A percentile compares a stretch with the other conserved stretches of the same genome.
Evolutionary conservation across 805 yeast species (phyloP).

Genomic region (Saturnispora besseyi): DNA sequence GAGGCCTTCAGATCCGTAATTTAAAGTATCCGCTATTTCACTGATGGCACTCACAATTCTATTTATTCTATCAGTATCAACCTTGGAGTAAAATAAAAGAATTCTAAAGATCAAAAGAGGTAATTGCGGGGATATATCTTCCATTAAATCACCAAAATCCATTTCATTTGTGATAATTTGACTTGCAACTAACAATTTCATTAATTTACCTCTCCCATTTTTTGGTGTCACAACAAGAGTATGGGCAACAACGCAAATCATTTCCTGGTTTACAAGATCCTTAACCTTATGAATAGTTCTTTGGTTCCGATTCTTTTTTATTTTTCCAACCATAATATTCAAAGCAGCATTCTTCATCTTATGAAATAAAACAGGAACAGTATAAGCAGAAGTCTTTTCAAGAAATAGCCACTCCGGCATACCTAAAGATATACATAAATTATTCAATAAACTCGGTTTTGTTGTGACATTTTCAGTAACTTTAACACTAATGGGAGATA

Average conservation of each 20-base stretch:
- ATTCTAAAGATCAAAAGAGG: slow-evolving; percentile 5
- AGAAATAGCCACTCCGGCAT: slow-evolving; percentile 55
- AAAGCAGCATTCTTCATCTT: slow-evolving; percentile 8
- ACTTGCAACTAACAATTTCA: slow-evolving; percentile 3
- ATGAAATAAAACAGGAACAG: slow-evolving; percentile 68
- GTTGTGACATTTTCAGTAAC: slow-evolving; percentile 46
- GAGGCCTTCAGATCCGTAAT: slow-evolving; percentile 15
- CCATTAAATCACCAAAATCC: slow-evolving; percentile 23
- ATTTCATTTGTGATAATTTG: slow-evolving; percentile 8
- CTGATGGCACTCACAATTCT: slow-evolving; percentile 36
- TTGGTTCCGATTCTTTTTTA: slow-evolving; percentile 2
- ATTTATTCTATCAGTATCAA: slow-evolving; percentile 17
- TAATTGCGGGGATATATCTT: slow-evolving; percentile 26
- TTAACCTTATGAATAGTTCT: slow-evolving; percentile 3
- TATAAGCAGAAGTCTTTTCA: slow-evolving; percentile 58
- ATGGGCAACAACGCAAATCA: slow-evolving; percentile 4
- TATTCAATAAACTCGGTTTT: slow-evolving; percentile 45
- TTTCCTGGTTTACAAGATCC: slow-evolving; percentile 4
- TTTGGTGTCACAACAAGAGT: slow-evolving; percentile 4
- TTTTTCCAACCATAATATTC: slow-evolving; percentile 7
- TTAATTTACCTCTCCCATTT: slow-evolving; percentile 3
- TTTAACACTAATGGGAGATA: slow-evolving; percentile 61
- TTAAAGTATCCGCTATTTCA: slow-evolving; percentile 16
- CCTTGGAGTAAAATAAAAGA: slow-evolving; percentile 34
- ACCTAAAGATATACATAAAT: slow-evolving; percentile 57